Conservation (phyloP, 345 rosid genomes). For the Diplotaxis tenuifolia region DNA sequence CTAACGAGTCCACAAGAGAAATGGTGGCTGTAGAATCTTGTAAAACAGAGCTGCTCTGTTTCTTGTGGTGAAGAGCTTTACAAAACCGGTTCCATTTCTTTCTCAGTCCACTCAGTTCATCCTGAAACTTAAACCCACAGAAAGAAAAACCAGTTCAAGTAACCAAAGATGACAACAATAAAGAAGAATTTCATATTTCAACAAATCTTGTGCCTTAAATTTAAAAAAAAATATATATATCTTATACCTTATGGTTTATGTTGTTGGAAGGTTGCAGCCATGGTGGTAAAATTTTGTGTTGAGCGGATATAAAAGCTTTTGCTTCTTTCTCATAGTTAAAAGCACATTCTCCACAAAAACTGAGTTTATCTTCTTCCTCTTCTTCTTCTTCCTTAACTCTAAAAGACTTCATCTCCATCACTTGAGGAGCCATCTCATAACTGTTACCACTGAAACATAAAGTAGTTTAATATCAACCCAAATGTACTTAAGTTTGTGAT, state of each 20-base stretch:
- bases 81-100: conserved; percentile 78
- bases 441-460: conserved; percentile 22
- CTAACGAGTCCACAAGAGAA: conserved; percentile 44
- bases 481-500: background rate
- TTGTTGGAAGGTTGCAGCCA: conserved; percentile 60
- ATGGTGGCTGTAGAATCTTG: background rate
- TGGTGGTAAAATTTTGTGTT: conserved; percentile 55
- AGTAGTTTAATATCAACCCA: background rate
- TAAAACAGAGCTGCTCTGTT: conserved; percentile 42
- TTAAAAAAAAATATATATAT: too few species aligned
- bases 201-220: too few species aligned
- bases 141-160: background rate
- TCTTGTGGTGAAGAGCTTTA: conserved; percentile 50
- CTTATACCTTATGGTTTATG: conserved; percentile 54
- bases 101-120: conserved; percentile 50
- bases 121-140: conserved; percentile 47
- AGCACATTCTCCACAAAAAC: conserved; percentile 69
- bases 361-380: conserved; percentile 53
- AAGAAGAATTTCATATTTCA: too few species aligned
- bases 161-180: background rate
- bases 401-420: conserved; percentile 51
- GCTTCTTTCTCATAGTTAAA: conserved; percentile 74
- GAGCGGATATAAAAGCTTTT: conserved; percentile 47
- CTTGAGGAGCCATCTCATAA: conserved; percentile 41
- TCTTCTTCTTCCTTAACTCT: conserved; percentile 45